Evolutionary conservation across 495 filamentous ascomycete species (phyloP).

Genomic region (Podospora bellae-mahoneyi): DNA sequence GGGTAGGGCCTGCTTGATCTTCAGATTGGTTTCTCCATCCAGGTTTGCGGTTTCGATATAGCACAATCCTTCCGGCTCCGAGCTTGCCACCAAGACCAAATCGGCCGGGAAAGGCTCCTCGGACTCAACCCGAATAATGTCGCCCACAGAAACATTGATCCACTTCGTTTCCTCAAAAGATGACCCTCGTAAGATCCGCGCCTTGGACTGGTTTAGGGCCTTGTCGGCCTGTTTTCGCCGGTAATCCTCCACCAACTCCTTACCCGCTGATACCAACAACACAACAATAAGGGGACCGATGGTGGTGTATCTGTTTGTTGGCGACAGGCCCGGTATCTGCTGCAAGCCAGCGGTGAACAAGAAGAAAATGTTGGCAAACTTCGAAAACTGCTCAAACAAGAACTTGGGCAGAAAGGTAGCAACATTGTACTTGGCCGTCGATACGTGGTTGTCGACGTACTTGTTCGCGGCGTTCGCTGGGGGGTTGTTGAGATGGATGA

Average conservation of each 20-base stretch:
- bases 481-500: constrained; percentile 97
- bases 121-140: constrained; percentile 91
- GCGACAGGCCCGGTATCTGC: constrained; percentile 92
- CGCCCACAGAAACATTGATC: constrained; percentile 90
- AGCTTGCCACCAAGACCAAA: constrained; percentile 85
- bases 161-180: constrained; percentile 83
- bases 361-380: constrained; percentile 99
- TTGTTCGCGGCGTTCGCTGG: constrained; percentile 85
- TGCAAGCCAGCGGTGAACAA: constrained; percentile 94
- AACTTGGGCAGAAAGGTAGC: constrained; percentile 97
- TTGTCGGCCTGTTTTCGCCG: constrained; percentile 85
- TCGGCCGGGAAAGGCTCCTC: constrained; percentile 97
- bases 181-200: constrained; percentile 78
- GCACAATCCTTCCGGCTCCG: constrained; percentile 95
- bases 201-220: constrained; percentile 82
- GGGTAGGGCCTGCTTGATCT: constrained; percentile 97
- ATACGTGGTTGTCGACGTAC: constrained; percentile 93
- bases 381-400: constrained; percentile 97
- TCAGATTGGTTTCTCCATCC: constrained; percentile 97
- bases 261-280: constrained; percentile 86
- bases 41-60: constrained; percentile 99
- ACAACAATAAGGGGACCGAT: constrained; percentile 90
- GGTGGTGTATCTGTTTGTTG: constrained; percentile 92
- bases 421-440: constrained; percentile 96
- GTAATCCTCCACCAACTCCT: constrained; percentile 92